Percentiles rank a stretch among this genome's conserved stretches.
These are phyloP conservation scores for Eutrema japonicum DNA, from an alignment of 345 rosid species.

Conservation along the genomic window DNA sequence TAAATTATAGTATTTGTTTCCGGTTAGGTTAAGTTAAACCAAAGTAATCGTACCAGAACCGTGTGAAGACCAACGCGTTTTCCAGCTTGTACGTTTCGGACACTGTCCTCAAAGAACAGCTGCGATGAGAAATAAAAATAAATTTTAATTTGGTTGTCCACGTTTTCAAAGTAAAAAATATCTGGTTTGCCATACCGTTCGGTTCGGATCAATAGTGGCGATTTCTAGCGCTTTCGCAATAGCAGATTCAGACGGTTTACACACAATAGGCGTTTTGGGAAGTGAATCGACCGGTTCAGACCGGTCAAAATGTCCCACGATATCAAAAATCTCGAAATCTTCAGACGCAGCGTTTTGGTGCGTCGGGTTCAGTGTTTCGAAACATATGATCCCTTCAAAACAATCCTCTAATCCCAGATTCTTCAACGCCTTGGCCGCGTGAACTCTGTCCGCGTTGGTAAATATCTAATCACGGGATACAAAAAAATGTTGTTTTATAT, in stretches of 20 bases:
- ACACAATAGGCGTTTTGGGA: slow-evolving; percentile 77
- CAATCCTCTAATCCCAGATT: slow-evolving; percentile 86
- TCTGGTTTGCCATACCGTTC: slow-evolving; percentile 62
- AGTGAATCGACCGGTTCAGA: slow-evolving; percentile 43
- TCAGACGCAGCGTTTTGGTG: slow-evolving; percentile 51
- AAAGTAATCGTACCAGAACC: slow-evolving; percentile 57
- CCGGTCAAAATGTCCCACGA: slow-evolving; percentile 59
- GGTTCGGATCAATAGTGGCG: slow-evolving; percentile 73
- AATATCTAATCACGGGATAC: slow-evolving; percentile 57
- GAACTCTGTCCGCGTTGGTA: slow-evolving; percentile 86
- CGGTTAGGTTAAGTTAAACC: slow-evolving; percentile 24
- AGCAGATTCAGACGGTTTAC: slow-evolving; percentile 77
- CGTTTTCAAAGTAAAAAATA: not conserved
- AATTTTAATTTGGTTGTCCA: not conserved
- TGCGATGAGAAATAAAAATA: slow-evolving; percentile 39
- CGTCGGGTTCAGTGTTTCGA: slow-evolving; percentile 78
- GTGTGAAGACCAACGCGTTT: slow-evolving; percentile 82
- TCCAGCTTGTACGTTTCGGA: slow-evolving; percentile 84
- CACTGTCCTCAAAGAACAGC: slow-evolving; percentile 91
- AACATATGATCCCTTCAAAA: slow-evolving; percentile 93
- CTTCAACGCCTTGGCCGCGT: slow-evolving; percentile 68
- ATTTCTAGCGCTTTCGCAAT: slow-evolving; percentile 69
- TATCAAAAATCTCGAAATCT: slow-evolving; percentile 59
- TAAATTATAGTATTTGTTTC: not conserved
- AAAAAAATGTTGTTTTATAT: too few relatives aligned